Base-by-base conservation (phyloP, 805 yeast genomes). In the Metschnikowia aberdeeniae region DNA sequence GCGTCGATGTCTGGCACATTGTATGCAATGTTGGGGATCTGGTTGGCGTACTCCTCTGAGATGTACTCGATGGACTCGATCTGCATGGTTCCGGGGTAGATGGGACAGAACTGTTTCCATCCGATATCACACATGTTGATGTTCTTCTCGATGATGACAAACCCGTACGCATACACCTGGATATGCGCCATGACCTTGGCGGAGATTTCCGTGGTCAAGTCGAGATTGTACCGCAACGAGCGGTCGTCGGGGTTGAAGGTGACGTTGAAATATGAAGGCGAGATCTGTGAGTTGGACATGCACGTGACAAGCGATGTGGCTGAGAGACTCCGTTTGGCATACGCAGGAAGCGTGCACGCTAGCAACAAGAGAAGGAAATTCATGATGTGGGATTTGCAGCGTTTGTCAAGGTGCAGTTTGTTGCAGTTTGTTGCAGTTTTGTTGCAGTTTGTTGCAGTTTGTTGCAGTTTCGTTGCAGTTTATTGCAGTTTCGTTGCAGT, bases 41-140 rank as follows among this genome's bases (percentile, higher is more conserved):
- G 63, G 30, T 69, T 61, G 24, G 75, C 78, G 52, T 82, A 80
- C 14, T 58, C 54, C 9, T 66, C 55, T 14, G 80, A 64, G 34
- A 83, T 72, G 51, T 86, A 80, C 62, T 81, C 77, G 46, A 84
- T 67, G 19, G 93, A 80, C 52, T 85, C 84, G 42, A 90, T 76
- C 56, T 86, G 87, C 59, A 90, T 77, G 33, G 79, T 67, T 28
- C 97, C 97, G 0, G 97, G 90, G 55, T 73, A 81, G 29, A 90
- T 63, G 1, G 97, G 97, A 66, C 97, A 90, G 61, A 90, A 86
- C 68, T 90, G 95, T 59, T 84, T 85, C 85, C 95, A 83, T 28
- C 78, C 78, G 42, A 78, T 64, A 27, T 51, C 46, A 69, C 97
- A 90, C 47, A 88, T 68, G 58, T 88, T 77, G 41, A 89, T 62